Base-by-base conservation (phyloP, 2,329 filamentous ascomycete species). In the Tolypocladium album region DNA sequence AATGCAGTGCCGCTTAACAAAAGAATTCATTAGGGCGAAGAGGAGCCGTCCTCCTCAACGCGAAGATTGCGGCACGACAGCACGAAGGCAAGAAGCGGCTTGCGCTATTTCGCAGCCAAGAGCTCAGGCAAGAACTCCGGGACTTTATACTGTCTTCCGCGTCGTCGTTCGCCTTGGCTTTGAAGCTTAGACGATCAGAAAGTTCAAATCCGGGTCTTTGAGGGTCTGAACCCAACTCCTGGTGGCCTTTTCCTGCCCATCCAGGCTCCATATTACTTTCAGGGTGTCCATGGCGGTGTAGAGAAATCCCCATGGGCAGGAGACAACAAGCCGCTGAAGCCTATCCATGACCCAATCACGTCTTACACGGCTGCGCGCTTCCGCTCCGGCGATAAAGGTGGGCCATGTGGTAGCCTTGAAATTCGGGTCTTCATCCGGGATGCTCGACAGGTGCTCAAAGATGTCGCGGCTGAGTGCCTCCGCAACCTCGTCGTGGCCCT, bases 331-430 rank as follows among this genome's bases (percentile, higher is more conserved):
- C 24, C 70, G 69, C 43, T 71, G 71, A 31, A 81, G 67, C 24
- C 79, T 75, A 31, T 78, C 69, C 66, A 79, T 74, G 55, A 80
- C 77, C 80, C 79, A 83, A 3, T 71, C 71, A 40, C 79, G 75
- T 61, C 75, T 73, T 31, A 66, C 68, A 0, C 68, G 68, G 7
- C 78, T 74, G 52, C 73, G 74, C 0, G 78, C 77, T 59, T 82
- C 80, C 0, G 81, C 81, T 1, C 81, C 82, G 7, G 78, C 79
- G 7, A 85, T 74, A 59, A 85, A 85, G 0, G 81, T 77, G 0
- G 82, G 80, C 81, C 81, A 85, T 1, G 78, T 76, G 4, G 80
- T 82, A 0, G 79, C 81, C 64, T 84, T 85, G 71, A 83, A 78
- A 24, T 83, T 76, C 1, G 75, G 73, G 55, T 84, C 79, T 2